phyloP scores from a whole-genome alignment of 768 basidiomycete species.

The Lentinula boryana region DNA sequence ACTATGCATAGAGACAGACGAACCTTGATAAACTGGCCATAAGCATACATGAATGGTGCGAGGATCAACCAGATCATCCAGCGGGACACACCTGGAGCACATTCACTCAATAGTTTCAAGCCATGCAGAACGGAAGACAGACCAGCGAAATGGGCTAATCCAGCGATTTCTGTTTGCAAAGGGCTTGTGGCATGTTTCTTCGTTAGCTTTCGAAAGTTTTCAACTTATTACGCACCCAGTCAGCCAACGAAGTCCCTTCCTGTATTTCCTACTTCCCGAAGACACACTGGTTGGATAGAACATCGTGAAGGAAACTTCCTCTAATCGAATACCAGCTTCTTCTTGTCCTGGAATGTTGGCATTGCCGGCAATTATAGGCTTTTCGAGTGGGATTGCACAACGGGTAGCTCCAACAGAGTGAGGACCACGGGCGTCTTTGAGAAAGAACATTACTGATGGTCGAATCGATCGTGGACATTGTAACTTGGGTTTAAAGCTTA shows the following conservation, averaged over 20 bases:
- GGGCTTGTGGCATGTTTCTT: constrained; percentile 26
- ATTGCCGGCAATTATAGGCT: constrained; percentile 31
- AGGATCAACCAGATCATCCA: constrained; percentile 27
- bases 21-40: constrained; percentile 44
- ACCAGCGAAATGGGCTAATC: constrained; percentile 48
- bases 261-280: constrained; percentile 11
- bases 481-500: background rate
- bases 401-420: constrained; percentile 58
- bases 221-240: constrained; percentile 34
- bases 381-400: constrained; percentile 41
- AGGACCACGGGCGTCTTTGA: constrained; percentile 36
- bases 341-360: constrained; percentile 26
- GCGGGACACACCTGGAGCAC: constrained; percentile 23
- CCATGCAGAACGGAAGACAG: background rate
- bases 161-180: constrained; percentile 35
- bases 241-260: constrained; percentile 50
- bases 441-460: constrained; percentile 30
- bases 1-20: background rate
- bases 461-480: background rate
- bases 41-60: constrained; percentile 47
- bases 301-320: constrained; percentile 59
- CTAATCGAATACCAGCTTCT: constrained; percentile 31
- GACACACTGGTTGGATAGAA: constrained; percentile 55
- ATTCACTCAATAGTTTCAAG: background rate
- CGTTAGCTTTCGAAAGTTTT: background rate